Evolutionary conservation across 768 basidiomycete genomes (phyloP), one percentile per base, ranked within the genome.

Genomic region (Mycena haematopus): DNA sequence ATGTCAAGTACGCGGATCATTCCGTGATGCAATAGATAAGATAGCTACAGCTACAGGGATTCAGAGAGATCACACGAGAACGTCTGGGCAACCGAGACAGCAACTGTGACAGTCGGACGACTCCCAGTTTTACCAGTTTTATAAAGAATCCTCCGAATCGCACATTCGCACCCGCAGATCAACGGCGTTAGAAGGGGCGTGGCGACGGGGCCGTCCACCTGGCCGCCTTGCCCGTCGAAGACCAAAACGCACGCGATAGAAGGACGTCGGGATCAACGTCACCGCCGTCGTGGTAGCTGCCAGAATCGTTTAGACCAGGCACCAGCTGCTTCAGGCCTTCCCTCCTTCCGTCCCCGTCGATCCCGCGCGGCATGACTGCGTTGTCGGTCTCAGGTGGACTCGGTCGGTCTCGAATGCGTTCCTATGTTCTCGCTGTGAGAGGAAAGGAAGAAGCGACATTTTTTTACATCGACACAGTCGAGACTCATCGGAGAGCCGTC

Each of bases 161-260:
- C 35, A 14, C 24, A 36, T 35, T 45, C 44, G 40, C 52, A 21
- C n/a, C 91, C 91, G 14, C 89, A 85, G 75, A 87, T 83, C 51
- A 78, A 82, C 65, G 96, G 96, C 13, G 93, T 98, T 56, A 92
- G 14, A 91, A 87, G 96, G 74, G 93, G 93, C 46, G 95, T 97
- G 78, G 96, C 9, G 97, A 99, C 73, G 96, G 97, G 14, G 98
- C 97, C 2, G 95, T 95, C 24, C 87, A 87, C 68, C 80, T 95
- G 56, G 96, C 11, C 42, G 5, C 33, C 21, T 10, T 99, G 95
- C 98, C 96, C 70, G 89, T 91, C 13, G 93, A 95, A 71, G 96
- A 95, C 31, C 29, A 45, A 50, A 62, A 62, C 42, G 31, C 40
- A 24, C 25, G 25, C 52, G 21, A 62, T 33, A 22, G 61, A 57